Conservation (phyloP, 1,139 yeast genomes). For the Blastobotrys indianensis region DNA sequence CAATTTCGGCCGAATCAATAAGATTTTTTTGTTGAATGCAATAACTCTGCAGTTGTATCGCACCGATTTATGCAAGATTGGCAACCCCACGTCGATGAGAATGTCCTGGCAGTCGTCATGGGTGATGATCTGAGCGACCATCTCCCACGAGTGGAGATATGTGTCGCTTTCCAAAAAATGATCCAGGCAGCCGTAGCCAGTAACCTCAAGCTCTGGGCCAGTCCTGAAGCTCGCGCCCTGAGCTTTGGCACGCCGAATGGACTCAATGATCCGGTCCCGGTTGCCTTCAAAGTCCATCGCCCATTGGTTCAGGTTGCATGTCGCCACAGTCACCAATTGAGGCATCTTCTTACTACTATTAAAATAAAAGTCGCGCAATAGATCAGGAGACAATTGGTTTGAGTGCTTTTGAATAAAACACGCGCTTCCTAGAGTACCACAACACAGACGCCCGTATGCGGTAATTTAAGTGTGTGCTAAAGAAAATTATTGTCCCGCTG, state of each 20-base stretch:
- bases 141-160: constrained; percentile 90
- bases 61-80: constrained; percentile 78
- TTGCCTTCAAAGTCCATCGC: constrained; percentile 97
- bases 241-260: constrained; percentile 69
- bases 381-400: no score
- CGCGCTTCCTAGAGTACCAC: no score
- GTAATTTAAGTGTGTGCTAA: no score
- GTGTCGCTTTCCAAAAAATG: constrained; percentile 90
- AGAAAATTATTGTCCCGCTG: no score
- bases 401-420: no score
- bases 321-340: constrained; percentile 51
- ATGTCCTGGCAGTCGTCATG: constrained; percentile 67
- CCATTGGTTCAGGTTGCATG: constrained; percentile 88
- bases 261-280: constrained; percentile 78
- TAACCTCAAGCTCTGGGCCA: constrained; percentile 92
- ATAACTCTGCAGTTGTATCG: constrained; percentile 87
- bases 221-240: constrained; percentile 79
- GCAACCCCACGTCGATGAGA: constrained; percentile 89
- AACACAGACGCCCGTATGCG: no score
- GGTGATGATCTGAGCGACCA: constrained; percentile 68
- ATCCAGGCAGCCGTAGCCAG: constrained; percentile 90
- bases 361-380: no score
- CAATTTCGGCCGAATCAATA: constrained; percentile 85
- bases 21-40: constrained; percentile 69
- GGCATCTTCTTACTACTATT: constrained; percentile 41